phyloP scores from a whole-genome alignment of 169 alveolate genomes.

The Plasmodium relictum region DNA sequence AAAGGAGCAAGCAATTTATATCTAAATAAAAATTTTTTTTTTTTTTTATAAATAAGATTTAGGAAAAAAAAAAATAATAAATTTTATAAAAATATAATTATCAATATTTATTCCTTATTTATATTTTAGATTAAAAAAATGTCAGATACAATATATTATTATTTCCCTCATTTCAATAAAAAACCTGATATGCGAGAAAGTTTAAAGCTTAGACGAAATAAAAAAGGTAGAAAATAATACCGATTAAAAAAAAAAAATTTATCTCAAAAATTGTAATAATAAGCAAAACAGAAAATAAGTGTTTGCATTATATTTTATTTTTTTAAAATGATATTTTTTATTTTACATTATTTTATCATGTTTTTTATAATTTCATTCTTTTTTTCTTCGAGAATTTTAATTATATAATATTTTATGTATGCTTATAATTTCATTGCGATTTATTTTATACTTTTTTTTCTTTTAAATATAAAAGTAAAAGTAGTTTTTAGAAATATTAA shows the following conservation, averaged over 20 bases:
- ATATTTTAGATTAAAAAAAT: constrained; percentile 24
- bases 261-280: neutral
- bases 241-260: neutral
- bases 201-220: constrained; percentile 28
- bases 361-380: neutral
- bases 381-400: neutral
- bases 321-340: no score
- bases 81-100: neutral
- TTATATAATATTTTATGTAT: neutral
- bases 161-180: constrained; percentile 43
- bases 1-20: neutral
- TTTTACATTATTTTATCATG: neutral
- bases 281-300: neutral
- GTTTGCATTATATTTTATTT: neutral
- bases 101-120: neutral
- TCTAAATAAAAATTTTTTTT: neutral
- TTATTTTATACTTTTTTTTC: neutral
- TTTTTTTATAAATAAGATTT: no score
- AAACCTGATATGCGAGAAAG: constrained; percentile 74
- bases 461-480: constrained; percentile 22
- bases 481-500: constrained; percentile 48
- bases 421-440: neutral
- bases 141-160: constrained; percentile 25
- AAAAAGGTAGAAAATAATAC: constrained; percentile 28
- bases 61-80: neutral